These are phyloP conservation scores for Raffaelea ambrosiae DNA, from an alignment of 2,329 filamentous ascomycete species.

Conservation along the genomic window DNA sequence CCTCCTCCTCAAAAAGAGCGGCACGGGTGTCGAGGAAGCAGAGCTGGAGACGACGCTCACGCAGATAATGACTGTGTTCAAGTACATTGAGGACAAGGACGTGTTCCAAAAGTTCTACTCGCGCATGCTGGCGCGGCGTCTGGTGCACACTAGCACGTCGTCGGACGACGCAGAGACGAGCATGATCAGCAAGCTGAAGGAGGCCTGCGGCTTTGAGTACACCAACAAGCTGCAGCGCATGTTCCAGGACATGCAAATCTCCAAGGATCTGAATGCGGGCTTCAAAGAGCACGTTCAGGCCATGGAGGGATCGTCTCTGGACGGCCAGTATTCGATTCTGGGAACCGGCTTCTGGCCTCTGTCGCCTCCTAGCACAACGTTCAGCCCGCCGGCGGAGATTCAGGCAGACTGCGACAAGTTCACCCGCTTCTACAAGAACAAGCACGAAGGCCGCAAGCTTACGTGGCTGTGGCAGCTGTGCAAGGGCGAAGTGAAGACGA, in stretches of 20 bases:
- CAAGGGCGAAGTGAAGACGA: slow-evolving; percentile 92
- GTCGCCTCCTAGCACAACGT: slow-evolving; percentile 76
- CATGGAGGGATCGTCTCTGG: slow-evolving; percentile 63
- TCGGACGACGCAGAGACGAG: slow-evolving; percentile 96
- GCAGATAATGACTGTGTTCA: slow-evolving; percentile 99
- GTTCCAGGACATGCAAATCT: slow-evolving; percentile 99
- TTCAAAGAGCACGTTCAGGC: slow-evolving; percentile 70
- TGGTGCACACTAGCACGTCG: slow-evolving; percentile 91
- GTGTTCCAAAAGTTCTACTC: slow-evolving; percentile 99
- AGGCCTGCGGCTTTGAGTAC: slow-evolving; percentile 97
- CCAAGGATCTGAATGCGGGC: slow-evolving; percentile 86
- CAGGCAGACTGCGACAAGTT: slow-evolving; percentile 85
- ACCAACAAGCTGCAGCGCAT: slow-evolving; percentile 99
- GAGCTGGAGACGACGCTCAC: slow-evolving; percentile 82
- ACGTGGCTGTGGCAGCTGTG: slow-evolving; percentile 98
- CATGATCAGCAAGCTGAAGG: slow-evolving; percentile 99
- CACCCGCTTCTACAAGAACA: slow-evolving; percentile 84
- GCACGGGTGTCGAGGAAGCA: slow-evolving; percentile 84
- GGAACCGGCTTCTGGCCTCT: slow-evolving; percentile 98
- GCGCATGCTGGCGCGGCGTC: slow-evolving; percentile 85
- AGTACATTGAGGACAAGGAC: slow-evolving; percentile 99
- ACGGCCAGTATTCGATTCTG: slow-evolving; percentile 85
- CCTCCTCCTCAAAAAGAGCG: slow-evolving; percentile 83
- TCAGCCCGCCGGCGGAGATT: slow-evolving; percentile 79
- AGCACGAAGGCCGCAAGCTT: slow-evolving; percentile 92